Evolutionary conservation across 140 eudicot species (phyloP).

Genomic region (Stevia rebaudiana): DNA sequence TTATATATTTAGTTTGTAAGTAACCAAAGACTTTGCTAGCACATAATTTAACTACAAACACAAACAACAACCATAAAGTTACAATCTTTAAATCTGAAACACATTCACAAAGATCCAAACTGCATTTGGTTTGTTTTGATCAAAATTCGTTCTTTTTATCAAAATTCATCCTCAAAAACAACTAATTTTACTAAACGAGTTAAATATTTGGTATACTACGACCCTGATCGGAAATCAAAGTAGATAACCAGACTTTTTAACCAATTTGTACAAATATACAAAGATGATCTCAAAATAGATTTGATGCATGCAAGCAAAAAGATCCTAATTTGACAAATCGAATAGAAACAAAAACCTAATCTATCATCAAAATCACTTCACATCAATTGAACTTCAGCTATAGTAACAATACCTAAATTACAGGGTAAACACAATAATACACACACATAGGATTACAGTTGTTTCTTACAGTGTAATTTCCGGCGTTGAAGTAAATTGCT

Average conservation of each 20-base stretch:
- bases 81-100: not conserved
- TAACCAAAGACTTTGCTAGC: not conserved
- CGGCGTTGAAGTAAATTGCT: slow-evolving; percentile 65
- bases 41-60: not conserved
- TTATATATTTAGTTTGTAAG: not conserved
- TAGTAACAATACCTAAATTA: not conserved
- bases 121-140: not conserved
- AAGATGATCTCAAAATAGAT: not conserved
- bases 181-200: not conserved
- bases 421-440: not conserved
- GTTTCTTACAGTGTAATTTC: slow-evolving; percentile 73
- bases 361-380: not conserved
- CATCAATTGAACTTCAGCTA: slow-evolving; percentile 1
- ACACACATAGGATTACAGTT: slow-evolving; percentile 3
- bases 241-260: not conserved
- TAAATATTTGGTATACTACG: not conserved
- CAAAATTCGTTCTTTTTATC: not conserved
- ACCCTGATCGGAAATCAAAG: not conserved
- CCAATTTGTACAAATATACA: not conserved
- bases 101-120: slow-evolving; percentile 3
- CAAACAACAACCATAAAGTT: not conserved
- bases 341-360: not conserved
- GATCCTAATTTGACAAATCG: slow-evolving; percentile 1
- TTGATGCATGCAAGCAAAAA: not conserved
- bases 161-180: not conserved